Evolutionary conservation across 208 protist species (phyloP).

Genomic region (Trypanosoma theileri): DNA sequence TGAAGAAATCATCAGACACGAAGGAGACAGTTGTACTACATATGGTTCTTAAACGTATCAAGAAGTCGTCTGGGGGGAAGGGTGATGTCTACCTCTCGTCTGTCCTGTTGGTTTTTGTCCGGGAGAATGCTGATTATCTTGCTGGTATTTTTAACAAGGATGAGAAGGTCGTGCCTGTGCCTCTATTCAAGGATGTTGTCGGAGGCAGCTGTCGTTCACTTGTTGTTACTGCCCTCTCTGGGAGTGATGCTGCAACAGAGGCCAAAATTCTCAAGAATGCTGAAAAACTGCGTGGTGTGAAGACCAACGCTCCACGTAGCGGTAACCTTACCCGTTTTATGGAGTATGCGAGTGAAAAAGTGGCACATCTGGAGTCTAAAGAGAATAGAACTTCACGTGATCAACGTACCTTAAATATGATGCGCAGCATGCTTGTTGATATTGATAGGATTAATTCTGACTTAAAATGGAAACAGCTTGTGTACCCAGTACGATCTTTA

Average conservation of each 20-base stretch:
- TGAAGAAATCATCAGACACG: conserved; percentile 28
- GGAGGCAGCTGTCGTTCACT: conserved; percentile 44
- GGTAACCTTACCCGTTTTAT: conserved; percentile 65
- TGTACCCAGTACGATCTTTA: too few species aligned
- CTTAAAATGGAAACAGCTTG: too few species aligned
- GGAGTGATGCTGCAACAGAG: conserved; percentile 37
- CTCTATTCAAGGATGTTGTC: conserved; percentile 45
- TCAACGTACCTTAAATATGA: conserved; percentile 30
- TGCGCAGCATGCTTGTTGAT: conserved; percentile 23
- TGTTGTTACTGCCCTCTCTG: conserved; percentile 34
- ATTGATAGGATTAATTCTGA: too few species aligned
- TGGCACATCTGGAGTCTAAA: conserved; percentile 15
- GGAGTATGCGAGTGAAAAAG: conserved; percentile 43
- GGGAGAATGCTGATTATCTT: conserved; percentile 32
- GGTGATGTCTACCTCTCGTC: conserved; percentile 44
- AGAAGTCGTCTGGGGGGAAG: conserved; percentile 21
- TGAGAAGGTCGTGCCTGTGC: conserved; percentile 40
- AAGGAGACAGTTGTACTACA: conserved; percentile 49
- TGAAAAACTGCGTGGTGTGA: conserved; percentile 33
- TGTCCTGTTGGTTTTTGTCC: conserved; percentile 37
- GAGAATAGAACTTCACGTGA: conserved; percentile 30
- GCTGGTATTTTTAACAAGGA: conserved; percentile 43
- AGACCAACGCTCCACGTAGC: conserved; percentile 51
- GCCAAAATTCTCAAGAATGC: conserved; percentile 29
- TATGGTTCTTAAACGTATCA: conserved; percentile 34